Percentiles rank a stretch among this genome's conserved stretches.
Evolutionary conservation across 768 basidiomycete genomes (phyloP).

Genomic region (Astraeus odoratus): DNA sequence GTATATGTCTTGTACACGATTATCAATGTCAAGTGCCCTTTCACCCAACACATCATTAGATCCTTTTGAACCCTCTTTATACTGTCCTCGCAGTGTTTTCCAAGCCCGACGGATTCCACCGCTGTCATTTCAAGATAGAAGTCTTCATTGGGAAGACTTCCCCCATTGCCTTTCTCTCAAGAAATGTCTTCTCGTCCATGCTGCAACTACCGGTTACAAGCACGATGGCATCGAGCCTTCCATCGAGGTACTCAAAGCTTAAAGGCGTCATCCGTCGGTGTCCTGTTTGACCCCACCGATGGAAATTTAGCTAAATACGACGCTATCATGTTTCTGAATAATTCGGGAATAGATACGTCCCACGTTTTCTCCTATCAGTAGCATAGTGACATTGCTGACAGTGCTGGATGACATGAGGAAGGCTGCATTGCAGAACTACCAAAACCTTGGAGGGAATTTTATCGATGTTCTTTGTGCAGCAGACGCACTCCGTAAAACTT

Average conservation of each 20-base stretch:
- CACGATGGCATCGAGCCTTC: slow-evolving; percentile 76
- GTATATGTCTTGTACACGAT: too few species aligned
- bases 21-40: too few species aligned
- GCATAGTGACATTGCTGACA: slow-evolving; percentile 1
- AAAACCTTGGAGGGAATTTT: slow-evolving; percentile 65
- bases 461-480: slow-evolving; percentile 63
- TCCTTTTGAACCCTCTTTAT: too few species aligned
- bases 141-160: too few species aligned
- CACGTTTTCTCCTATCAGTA: background rate
- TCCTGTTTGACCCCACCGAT: slow-evolving; percentile 58
- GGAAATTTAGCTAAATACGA: slow-evolving; percentile 50
- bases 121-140: too few species aligned
- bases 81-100: too few species aligned
- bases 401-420: slow-evolving; percentile 58
- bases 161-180: background rate
- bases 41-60: too few species aligned
- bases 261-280: slow-evolving; percentile 38
- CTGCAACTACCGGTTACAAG: slow-evolving; percentile 53
- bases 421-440: slow-evolving; percentile 54
- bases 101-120: too few species aligned
- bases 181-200: slow-evolving; percentile 41
- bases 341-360: slow-evolving; percentile 56
- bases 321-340: slow-evolving; percentile 61
- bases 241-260: slow-evolving; percentile 46
- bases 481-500: slow-evolving; percentile 52